A percentile compares a stretch with the other conserved stretches of the same genome.
Evolutionary conservation across 2,329 filamentous ascomycete species (phyloP).

Genomic region (Cladophialophora exuberans): DNA sequence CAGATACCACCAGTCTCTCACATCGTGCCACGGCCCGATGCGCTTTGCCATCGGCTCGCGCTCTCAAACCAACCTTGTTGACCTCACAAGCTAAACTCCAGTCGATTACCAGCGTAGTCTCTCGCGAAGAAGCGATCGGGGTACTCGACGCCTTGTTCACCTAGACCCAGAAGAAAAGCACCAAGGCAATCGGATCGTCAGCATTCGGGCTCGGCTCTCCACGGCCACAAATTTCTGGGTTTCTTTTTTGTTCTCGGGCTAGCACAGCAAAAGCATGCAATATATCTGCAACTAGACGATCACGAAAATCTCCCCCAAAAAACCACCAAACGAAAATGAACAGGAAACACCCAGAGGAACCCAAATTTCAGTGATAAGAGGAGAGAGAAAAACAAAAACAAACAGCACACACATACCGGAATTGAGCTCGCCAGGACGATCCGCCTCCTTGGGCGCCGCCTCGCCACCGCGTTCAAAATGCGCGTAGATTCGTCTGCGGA

Average conservation of each 20-base stretch:
- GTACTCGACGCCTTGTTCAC: constrained; percentile 61
- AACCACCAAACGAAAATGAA: too few species aligned
- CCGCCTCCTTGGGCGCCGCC: constrained; percentile 57
- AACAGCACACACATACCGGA: constrained; percentile 40
- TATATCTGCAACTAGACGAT: too few species aligned
- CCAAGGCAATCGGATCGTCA: not conserved
- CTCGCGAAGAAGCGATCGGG: constrained; percentile 65
- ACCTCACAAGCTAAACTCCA: constrained; percentile 55
- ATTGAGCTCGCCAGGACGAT: constrained; percentile 56
- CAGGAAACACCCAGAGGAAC: too few species aligned
- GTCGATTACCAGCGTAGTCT: constrained; percentile 58
- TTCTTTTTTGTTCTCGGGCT: too few species aligned
- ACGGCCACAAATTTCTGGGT: too few species aligned
- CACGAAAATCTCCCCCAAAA: too few species aligned
- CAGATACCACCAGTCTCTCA: too few species aligned
- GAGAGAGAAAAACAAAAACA: not conserved
- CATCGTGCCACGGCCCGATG: too few species aligned
- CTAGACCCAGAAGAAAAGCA: constrained; percentile 34
- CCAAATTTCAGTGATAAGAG: constrained; percentile 21
- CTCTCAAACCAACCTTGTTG: too few species aligned
- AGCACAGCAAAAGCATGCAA: too few species aligned
- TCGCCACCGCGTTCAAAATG: constrained; percentile 54
- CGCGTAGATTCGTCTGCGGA: constrained; percentile 56
- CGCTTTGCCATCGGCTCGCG: too few species aligned
- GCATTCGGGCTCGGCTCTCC: too few species aligned